Percentiles rank a stretch among this genome's conserved stretches.
Evolutionary conservation across 1,284 basidiomycete genomes (phyloP).

Genomic region (Microbotryum violaceum): DNA sequence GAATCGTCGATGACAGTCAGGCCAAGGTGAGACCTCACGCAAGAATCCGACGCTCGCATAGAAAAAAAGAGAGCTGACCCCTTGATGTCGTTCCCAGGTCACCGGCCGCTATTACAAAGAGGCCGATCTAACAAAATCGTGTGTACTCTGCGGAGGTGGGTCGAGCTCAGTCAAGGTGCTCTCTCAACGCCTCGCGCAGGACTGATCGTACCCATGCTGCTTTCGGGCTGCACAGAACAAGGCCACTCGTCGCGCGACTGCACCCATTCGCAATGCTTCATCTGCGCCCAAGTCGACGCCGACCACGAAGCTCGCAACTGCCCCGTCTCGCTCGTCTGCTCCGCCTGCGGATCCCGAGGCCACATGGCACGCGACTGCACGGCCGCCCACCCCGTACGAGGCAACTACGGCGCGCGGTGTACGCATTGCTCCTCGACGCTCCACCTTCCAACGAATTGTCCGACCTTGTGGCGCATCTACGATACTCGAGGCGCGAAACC

Average conservation of each 20-base stretch:
- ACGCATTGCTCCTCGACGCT: constrained; percentile 13
- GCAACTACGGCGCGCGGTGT: constrained; percentile 12
- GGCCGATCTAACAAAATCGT: constrained; percentile 27
- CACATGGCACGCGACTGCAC: constrained; percentile 25
- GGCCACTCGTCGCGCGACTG: constrained; percentile 30
- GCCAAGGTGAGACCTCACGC: constrained; percentile 12
- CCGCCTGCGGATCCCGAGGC: constrained; percentile 26
- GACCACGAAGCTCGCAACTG: constrained; percentile 31
- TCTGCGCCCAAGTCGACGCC: constrained; percentile 27
- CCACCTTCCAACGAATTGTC: constrained; percentile 26
- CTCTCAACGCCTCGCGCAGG: neutral
- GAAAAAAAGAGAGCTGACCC: neutral
- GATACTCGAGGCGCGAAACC: constrained; percentile 26
- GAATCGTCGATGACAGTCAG: constrained; percentile 27
- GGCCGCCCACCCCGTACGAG: constrained; percentile 2
- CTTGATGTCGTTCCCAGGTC: constrained; percentile 4
- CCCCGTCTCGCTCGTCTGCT: constrained; percentile 28
- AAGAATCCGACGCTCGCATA: neutral
- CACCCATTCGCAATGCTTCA: constrained; percentile 30
- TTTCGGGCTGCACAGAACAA: constrained; percentile 12
- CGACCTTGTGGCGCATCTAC: constrained; percentile 27
- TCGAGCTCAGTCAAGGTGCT: neutral
- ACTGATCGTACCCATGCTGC: neutral
- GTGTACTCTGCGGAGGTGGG: constrained; percentile 29
- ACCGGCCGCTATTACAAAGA: constrained; percentile 32